A percentile compares a stretch with the other conserved stretches of the same genome.
Evolutionary conservation across 176 grass and related monocot genomes (phyloP).

Genomic region (Avena insularis): DNA sequence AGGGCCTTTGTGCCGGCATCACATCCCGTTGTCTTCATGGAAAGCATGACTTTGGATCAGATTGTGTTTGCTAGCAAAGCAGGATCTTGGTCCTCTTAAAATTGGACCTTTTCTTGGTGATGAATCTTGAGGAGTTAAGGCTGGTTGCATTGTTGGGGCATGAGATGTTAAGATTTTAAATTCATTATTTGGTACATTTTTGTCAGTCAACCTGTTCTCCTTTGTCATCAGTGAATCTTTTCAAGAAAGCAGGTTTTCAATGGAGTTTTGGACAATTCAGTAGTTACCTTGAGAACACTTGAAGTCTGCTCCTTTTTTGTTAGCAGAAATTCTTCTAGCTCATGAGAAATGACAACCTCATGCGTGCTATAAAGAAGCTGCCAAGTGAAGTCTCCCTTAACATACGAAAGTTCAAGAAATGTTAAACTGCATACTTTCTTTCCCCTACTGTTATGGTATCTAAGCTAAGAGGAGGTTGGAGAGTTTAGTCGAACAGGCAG

Average conservation of each 20-base stretch:
- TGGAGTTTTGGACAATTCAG: conserved; percentile 67
- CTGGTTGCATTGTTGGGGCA: no score
- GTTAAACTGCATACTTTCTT: conserved; percentile 57
- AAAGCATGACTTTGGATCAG: no score
- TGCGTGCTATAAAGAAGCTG: conserved; percentile 56
- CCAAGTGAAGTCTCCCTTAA: conserved; percentile 77
- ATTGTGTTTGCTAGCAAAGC: no score
- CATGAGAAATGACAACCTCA: conserved; percentile 58
- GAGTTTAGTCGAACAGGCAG: no score
- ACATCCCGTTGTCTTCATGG: no score
- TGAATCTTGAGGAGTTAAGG: no score
- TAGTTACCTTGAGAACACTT: conserved; percentile 72
- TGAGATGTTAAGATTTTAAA: no score
- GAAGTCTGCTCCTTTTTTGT: conserved; percentile 71
- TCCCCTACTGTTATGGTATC: background rate
- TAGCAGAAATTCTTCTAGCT: conserved; percentile 91
- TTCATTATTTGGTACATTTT: no score
- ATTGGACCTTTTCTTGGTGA: no score
- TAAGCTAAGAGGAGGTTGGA: background rate
- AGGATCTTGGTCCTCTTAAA: no score
- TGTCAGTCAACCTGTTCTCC: no score
- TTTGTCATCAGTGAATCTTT: conserved; percentile 47
- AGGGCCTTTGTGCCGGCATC: no score
- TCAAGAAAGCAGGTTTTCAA: conserved; percentile 72
- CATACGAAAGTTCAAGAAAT: conserved; percentile 66